phyloP scores from a whole-genome alignment of 495 filamentous ascomycete species.

The Clohesyomyces aquaticus region DNA sequence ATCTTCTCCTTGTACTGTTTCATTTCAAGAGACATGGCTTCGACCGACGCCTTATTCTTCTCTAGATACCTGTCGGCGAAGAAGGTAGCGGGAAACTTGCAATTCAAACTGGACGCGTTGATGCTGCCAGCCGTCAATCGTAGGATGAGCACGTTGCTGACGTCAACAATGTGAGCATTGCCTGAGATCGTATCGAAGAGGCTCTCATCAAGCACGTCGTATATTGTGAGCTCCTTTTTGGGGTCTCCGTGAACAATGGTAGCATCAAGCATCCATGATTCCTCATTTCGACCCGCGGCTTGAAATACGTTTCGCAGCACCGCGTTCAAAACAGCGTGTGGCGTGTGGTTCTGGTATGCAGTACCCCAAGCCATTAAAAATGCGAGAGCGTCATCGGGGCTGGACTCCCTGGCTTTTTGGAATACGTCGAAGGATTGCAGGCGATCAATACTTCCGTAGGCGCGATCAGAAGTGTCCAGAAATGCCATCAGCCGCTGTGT shows the following conservation, averaged over 20 bases:
- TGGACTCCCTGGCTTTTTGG: not conserved
- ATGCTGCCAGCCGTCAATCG: slow-evolving; percentile 56
- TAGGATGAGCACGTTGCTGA: slow-evolving; percentile 71
- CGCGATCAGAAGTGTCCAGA: slow-evolving; percentile 72
- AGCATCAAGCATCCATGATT: slow-evolving; percentile 50
- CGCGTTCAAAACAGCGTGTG: slow-evolving; percentile 3
- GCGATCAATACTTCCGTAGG: slow-evolving; percentile 69
- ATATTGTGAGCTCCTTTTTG: slow-evolving; percentile 57
- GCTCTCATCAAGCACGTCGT: slow-evolving; percentile 70
- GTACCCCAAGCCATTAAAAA: slow-evolving; percentile 33
- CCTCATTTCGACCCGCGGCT: slow-evolving; percentile 47
- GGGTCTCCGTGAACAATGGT: slow-evolving; percentile 41
- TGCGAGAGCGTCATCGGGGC: slow-evolving; percentile 33
- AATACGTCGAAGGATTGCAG: slow-evolving; percentile 51
- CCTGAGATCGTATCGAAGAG: slow-evolving; percentile 60
- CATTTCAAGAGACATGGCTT: slow-evolving; percentile 36
- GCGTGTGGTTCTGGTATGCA: slow-evolving; percentile 11
- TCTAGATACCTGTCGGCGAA: slow-evolving; percentile 81
- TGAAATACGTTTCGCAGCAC: slow-evolving; percentile 31
- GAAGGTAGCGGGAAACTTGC: slow-evolving; percentile 71
- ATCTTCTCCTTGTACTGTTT: slow-evolving; percentile 51
- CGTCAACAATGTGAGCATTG: slow-evolving; percentile 56
- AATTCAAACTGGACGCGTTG: slow-evolving; percentile 53
- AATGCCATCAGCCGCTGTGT: slow-evolving; percentile 86
- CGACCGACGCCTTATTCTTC: slow-evolving; percentile 47